Evolutionary conservation across 1,284 basidiomycete genomes (phyloP), one percentile per base, ranked within the genome.

Genomic region (Boletus semigastroideus): DNA sequence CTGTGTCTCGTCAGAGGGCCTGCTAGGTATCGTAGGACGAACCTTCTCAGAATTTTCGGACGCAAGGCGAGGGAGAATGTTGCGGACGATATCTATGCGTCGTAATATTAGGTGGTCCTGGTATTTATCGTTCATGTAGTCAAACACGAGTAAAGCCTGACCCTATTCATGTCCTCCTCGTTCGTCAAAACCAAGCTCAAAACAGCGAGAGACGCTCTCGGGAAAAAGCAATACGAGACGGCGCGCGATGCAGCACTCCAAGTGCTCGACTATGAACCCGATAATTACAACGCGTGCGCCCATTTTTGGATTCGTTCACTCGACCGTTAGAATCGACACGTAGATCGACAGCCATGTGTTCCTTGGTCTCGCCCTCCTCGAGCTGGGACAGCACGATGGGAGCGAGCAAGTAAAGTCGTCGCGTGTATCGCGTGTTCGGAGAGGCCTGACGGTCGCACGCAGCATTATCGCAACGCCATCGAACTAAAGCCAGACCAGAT

Each of bases 231-330:
- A 57, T 92, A 81, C 56, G 71, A 76, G 20, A 72, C 73, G n/a
- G 93, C 92, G 8, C 84, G 81, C 56, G 78, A 83, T 56, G 79
- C 86, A 27, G 82, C 85, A 12, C 69, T 77, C 20, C 78, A 84
- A 53, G 83, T 83, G 14, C 72, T 90, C 34, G 84, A 87, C 40
- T 85, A 83, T 59, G 90, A 92, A 53, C 78, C 87, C 4, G 80
- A 83, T 42, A 90, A 89, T 64, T 91, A 92, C 60, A 85, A 87
- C 60, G 89, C 86, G 91, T 94, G 67, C 66, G 87, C 76, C 42
- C 38, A 27, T 16, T 36, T n/a, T 36, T 36, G 34, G 30, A 42
- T 47, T 20, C 22, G 31, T 44, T 38, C 44, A 20, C n/a, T 13
- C 36, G 25, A 38, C 42, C 25, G 11, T 33, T 6, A 28, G 30